phyloP scores from a whole-genome alignment of 2,329 filamentous ascomycete species.

The Grosmannia penicillata region DNA sequence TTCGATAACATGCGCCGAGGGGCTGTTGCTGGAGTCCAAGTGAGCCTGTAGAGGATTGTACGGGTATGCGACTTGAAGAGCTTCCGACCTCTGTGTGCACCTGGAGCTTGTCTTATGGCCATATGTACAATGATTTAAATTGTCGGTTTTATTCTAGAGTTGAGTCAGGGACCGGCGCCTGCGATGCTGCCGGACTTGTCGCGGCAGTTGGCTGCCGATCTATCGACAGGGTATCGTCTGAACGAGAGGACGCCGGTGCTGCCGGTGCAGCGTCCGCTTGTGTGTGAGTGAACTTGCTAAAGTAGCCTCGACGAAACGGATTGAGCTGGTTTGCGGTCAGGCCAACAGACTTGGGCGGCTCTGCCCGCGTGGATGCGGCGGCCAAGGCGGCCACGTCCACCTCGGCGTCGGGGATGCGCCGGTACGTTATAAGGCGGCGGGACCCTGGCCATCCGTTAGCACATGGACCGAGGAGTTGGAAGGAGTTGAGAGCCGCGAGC shows the following conservation, averaged over 20 bases:
- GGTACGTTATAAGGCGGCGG: slow-evolving; percentile 74
- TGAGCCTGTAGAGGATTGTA: no score
- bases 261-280: not conserved
- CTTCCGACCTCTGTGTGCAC: not conserved
- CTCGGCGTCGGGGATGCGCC: slow-evolving; percentile 46
- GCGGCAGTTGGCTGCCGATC: no score
- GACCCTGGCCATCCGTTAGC: slow-evolving; percentile 62
- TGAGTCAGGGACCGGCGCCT: no score
- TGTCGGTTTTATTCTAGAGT: no score
- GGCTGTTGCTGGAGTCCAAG: not conserved
- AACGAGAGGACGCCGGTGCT: no score
- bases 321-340: slow-evolving; percentile 44
- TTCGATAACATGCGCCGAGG: not conserved
- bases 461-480: no score
- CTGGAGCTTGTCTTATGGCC: no score
- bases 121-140: no score
- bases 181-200: no score
- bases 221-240: no score
- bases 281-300: slow-evolving; percentile 32
- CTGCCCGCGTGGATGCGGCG: slow-evolving; percentile 14
- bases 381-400: slow-evolving; percentile 31
- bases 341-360: slow-evolving; percentile 20
- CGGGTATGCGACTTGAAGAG: not conserved
- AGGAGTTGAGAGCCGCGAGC: not conserved
- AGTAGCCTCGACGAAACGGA: slow-evolving; percentile 44